Evolutionary conservation across 148 eudicot genomes (phyloP).

Genomic region (Gaultheria prostrata): DNA sequence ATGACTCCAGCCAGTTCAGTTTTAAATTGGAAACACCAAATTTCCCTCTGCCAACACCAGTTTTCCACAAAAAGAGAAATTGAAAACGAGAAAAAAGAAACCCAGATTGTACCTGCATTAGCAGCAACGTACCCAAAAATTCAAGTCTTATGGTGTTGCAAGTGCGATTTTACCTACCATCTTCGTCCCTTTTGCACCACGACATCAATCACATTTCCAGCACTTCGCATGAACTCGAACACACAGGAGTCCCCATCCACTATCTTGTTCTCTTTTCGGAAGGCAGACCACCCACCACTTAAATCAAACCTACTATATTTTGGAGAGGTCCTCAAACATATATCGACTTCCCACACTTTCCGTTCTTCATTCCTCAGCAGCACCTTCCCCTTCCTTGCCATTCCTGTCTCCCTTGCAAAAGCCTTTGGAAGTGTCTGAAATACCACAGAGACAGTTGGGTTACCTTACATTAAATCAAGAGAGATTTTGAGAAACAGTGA

Average conservation of each 20-base stretch:
- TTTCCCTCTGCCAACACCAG: not conserved
- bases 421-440: not conserved
- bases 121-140: not conserved
- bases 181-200: not conserved
- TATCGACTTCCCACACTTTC: not conserved
- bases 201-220: constrained; percentile 3
- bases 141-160: not conserved
- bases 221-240: not conserved
- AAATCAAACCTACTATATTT: not conserved
- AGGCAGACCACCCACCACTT: not conserved
- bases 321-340: not conserved
- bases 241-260: not conserved
- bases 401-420: not conserved
- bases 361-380: constrained; percentile 7
- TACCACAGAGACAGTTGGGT: not conserved
- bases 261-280: not conserved
- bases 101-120: too few relatives aligned
- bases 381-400: not conserved
- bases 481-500: not conserved
- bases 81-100: not conserved
- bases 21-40: too few relatives aligned
- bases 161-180: not conserved
- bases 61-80: not conserved
- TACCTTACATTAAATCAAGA: not conserved
- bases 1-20: too few relatives aligned